These are phyloP conservation scores for Alternaria triticina DNA, from an alignment of 2,329 filamentous ascomycete genomes.

Conservation along the genomic window DNA sequence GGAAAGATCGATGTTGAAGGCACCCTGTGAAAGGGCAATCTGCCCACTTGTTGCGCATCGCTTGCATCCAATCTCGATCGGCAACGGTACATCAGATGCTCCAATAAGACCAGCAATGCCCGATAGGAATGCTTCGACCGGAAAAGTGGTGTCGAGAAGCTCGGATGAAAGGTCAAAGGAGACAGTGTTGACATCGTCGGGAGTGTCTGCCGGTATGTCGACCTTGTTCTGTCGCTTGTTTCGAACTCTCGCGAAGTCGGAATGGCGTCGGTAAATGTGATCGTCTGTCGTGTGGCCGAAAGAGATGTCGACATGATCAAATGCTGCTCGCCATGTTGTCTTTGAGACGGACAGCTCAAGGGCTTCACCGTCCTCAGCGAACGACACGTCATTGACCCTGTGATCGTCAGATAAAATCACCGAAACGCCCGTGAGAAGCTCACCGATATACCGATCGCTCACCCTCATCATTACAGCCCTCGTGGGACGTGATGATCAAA, in stretches of 20 bases:
- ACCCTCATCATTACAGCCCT: constrained; percentile 45
- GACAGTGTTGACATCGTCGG: constrained; percentile 25
- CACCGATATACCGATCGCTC: constrained; percentile 45
- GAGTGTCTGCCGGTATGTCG: constrained; percentile 28
- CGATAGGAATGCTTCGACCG: constrained; percentile 20
- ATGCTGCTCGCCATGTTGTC: constrained; percentile 38
- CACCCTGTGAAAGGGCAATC: constrained; percentile 40
- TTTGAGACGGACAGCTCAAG: constrained; percentile 35
- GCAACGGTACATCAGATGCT: constrained; percentile 25
- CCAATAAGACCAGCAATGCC: constrained; percentile 16
- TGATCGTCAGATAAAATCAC: background rate
- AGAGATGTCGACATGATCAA: constrained; percentile 36
- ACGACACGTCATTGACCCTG: constrained; percentile 32
- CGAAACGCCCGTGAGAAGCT: background rate
- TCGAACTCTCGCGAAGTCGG: constrained; percentile 29
- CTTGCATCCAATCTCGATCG: constrained; percentile 43
- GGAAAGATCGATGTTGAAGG: constrained; percentile 34
- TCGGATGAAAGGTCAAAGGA: constrained; percentile 31
- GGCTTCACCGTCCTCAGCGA: constrained; percentile 29
- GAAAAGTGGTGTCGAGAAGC: constrained; percentile 34
- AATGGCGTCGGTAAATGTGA: constrained; percentile 38
- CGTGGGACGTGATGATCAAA: constrained; percentile 48
- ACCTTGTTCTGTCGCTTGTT: constrained; percentile 23
- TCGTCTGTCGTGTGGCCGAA: constrained; percentile 42
- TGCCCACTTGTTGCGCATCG: constrained; percentile 43